These are phyloP conservation scores for Neonectria ditissima DNA, from an alignment of 2,329 filamentous ascomycete species.

Conservation along the genomic window DNA sequence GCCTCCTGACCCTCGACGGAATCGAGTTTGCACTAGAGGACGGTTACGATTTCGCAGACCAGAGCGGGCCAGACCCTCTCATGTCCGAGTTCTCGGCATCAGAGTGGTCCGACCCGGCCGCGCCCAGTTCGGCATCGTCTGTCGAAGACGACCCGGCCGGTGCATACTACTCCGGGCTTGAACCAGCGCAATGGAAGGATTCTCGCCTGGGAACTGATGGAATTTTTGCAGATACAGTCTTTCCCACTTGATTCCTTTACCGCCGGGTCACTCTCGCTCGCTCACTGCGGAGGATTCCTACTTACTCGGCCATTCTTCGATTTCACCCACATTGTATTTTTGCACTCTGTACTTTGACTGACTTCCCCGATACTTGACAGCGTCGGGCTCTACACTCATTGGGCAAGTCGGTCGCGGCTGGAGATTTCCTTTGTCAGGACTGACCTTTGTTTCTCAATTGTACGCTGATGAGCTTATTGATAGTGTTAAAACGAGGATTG, in stretches of 20 bases:
- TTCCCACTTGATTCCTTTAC: neutral
- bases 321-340: neutral
- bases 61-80: neutral
- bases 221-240: neutral
- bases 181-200: neutral
- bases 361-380: neutral
- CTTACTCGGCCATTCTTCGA: neutral
- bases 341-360: neutral
- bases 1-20: neutral
- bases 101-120: slow-evolving; percentile 6
- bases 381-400: neutral
- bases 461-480: neutral
- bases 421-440: neutral
- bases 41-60: slow-evolving; percentile 13
- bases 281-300: neutral
- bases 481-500: neutral
- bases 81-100: slow-evolving; percentile 3
- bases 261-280: neutral
- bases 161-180: neutral
- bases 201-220: neutral
- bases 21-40: slow-evolving; percentile 7
- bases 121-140: slow-evolving; percentile 16
- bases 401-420: neutral
- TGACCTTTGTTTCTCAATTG: neutral
- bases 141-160: slow-evolving; percentile 15